Conservation (phyloP, 1,284 basidiomycete genomes). For the Cryptococcus amylolentus region DNA sequence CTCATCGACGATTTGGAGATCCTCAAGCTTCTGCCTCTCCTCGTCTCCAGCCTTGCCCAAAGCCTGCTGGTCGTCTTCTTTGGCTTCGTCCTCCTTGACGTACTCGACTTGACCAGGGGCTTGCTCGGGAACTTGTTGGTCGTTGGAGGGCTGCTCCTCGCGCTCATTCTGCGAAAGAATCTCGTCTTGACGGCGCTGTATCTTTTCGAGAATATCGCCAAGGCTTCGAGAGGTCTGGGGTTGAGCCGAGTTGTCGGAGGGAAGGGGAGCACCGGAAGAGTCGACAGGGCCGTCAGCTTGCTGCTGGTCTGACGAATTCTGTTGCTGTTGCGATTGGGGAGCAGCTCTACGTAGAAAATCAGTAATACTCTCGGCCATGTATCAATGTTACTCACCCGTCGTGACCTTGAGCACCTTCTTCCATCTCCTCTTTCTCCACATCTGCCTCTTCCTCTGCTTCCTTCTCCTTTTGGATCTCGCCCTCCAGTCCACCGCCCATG, state of each 20-base stretch:
- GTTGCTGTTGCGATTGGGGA: conserved; percentile 28
- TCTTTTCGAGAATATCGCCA: conserved; percentile 81
- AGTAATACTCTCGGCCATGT: background rate
- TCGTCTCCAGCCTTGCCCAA: conserved; percentile 82
- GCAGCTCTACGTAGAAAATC: conserved; percentile 14
- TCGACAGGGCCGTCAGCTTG: conserved; percentile 42
- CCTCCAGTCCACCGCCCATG: conserved; percentile 28
- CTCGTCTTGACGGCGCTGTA: conserved; percentile 77
- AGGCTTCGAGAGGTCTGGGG: conserved; percentile 73
- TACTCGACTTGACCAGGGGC: conserved; percentile 72
- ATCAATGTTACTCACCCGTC: conserved; percentile 20
- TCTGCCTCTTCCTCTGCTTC: conserved; percentile 26
- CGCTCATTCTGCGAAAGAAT: conserved; percentile 62
- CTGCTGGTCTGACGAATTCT: conserved; percentile 35
- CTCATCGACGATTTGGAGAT: conserved; percentile 72
- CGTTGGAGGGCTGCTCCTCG: conserved; percentile 36
- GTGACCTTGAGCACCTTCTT: conserved; percentile 34
- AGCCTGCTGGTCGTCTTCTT: conserved; percentile 77
- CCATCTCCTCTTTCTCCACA: conserved; percentile 33
- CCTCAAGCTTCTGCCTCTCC: conserved; percentile 73
- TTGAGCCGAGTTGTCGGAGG: conserved; percentile 25
- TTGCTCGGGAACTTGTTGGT: conserved; percentile 50
- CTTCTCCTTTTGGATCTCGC: conserved; percentile 31
- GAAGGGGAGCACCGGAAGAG: conserved; percentile 37
- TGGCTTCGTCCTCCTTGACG: conserved; percentile 62